Evolutionary conservation across 2,329 filamentous ascomycete genomes (phyloP).

Genomic region (Stenocarpella maydis): DNA sequence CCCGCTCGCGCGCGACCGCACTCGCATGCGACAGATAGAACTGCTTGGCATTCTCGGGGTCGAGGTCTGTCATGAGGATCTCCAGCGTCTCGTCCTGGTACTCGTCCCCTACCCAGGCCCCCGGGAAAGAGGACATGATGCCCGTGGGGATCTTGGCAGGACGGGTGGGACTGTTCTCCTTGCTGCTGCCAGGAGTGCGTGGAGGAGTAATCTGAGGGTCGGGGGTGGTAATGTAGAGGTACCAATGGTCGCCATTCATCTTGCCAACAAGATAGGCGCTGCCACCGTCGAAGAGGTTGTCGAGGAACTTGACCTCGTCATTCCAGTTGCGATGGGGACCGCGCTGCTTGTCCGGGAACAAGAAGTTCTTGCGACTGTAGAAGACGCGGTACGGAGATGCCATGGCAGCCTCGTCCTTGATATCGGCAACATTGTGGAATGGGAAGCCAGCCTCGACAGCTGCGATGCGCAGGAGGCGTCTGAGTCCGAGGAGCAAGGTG

Average conservation of each 20-base stretch:
- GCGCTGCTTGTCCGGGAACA: slow-evolving; percentile 93
- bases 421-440: slow-evolving; percentile 72
- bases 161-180: slow-evolving; percentile 48
- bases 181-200: slow-evolving; percentile 71
- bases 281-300: slow-evolving; percentile 88
- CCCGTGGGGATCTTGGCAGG: slow-evolving; percentile 64
- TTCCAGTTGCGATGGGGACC: slow-evolving; percentile 98
- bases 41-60: slow-evolving; percentile 73
- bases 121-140: slow-evolving; percentile 46
- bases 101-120: slow-evolving; percentile 47
- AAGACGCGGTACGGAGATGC: slow-evolving; percentile 95
- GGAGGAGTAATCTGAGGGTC: slow-evolving; percentile 83
- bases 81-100: slow-evolving; percentile 79
- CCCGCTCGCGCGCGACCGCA: slow-evolving; percentile 85
- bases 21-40: slow-evolving; percentile 79
- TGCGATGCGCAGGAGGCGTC: slow-evolving; percentile 91
- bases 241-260: slow-evolving; percentile 99
- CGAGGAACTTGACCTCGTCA: slow-evolving; percentile 91
- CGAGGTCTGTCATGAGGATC: slow-evolving; percentile 76
- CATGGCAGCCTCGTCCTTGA: slow-evolving; percentile 74
- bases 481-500: slow-evolving; percentile 87
- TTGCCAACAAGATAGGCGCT: slow-evolving; percentile 99
- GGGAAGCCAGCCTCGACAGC: slow-evolving; percentile 89
- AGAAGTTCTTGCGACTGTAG: slow-evolving; percentile 98
- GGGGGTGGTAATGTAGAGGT: slow-evolving; percentile 93